phyloP scores from a whole-genome alignment of 2,329 filamentous ascomycete species.

The Cryphonectria japonica region DNA sequence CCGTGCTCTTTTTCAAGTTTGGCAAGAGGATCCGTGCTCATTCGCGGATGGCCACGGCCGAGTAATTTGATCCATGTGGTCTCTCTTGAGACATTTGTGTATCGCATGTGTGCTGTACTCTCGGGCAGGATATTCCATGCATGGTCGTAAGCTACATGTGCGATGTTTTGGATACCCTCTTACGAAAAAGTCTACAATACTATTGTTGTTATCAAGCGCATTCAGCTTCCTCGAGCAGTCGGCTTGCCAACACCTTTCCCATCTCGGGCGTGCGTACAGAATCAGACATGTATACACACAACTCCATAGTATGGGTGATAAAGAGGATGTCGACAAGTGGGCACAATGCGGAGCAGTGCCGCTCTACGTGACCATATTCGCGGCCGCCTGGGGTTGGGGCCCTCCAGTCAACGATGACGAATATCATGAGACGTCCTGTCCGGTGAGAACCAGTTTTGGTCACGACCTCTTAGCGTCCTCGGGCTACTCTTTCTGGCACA shows the following conservation, averaged over 20 bases:
- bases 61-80: constrained; percentile 21
- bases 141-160: not conserved
- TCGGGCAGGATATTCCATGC: not conserved
- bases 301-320: not conserved
- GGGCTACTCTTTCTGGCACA: constrained; percentile 12
- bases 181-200: not conserved
- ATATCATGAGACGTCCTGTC: not conserved
- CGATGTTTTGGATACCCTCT: constrained; percentile 12
- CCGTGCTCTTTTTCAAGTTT: constrained; percentile 64
- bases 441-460: not conserved
- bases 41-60: constrained; percentile 55
- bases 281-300: not conserved
- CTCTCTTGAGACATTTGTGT: not conserved
- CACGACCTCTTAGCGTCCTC: not conserved
- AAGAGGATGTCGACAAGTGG: not conserved
- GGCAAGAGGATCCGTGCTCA: constrained; percentile 60
- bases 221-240: not conserved
- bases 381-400: not conserved
- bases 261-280: not conserved
- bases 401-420: not conserved
- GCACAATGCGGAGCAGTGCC: not conserved
- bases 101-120: not conserved
- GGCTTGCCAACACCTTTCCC: not conserved
- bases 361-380: not conserved
- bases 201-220: not conserved